Conservation (phyloP, 129 eudicot species). For the Glebionis coronaria region DNA sequence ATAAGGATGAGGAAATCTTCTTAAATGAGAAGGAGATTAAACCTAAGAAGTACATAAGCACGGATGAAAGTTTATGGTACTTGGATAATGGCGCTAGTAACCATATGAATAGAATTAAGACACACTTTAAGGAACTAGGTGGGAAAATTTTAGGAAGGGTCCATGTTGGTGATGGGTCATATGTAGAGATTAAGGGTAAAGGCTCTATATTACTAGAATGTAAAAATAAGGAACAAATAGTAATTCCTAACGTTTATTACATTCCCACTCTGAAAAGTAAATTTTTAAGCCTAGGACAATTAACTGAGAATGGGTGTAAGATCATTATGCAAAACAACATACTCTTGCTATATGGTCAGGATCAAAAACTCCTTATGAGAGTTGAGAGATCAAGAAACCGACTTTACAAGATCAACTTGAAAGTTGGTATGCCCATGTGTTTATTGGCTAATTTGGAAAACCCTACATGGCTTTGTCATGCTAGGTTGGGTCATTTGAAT, state of each 20-base stretch:
- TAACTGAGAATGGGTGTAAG: neutral
- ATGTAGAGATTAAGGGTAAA: neutral
- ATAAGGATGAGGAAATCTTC: neutral
- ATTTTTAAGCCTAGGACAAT: neutral
- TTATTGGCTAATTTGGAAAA: neutral
- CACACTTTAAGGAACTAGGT: neutral
- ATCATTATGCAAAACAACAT: neutral
- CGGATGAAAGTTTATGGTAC: neutral
- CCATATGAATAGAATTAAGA: neutral
- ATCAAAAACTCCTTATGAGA: constrained; percentile 2
- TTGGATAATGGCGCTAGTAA: neutral
- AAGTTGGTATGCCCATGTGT: neutral
- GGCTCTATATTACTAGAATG: neutral
- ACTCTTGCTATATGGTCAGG: neutral
- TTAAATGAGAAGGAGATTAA: neutral
- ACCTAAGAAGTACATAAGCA: neutral
- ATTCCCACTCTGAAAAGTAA: neutral
- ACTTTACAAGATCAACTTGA: no score
- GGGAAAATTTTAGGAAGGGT: neutral
- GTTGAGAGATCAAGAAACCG: neutral
- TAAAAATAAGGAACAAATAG: neutral
- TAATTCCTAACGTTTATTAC: neutral
- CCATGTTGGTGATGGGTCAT: neutral
- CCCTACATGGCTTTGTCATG: neutral
- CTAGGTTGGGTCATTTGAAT: neutral